phyloP scores from a whole-genome alignment of 805 yeast species.

The Geotrichum ghanense region DNA sequence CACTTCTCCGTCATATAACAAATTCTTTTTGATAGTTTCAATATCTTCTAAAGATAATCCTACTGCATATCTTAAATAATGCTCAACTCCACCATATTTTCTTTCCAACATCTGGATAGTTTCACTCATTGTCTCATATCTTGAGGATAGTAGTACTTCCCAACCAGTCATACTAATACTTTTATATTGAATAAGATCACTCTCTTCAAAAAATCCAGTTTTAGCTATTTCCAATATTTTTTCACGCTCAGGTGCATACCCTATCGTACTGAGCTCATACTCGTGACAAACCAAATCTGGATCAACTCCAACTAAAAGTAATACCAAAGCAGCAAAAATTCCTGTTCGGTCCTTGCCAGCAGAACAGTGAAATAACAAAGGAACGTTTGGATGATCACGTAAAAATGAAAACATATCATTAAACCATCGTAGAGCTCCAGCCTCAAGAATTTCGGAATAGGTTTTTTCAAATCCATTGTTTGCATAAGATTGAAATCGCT shows the following conservation, averaged over 20 bases:
- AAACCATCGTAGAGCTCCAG: constrained; percentile 19
- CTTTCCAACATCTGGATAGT: constrained; percentile 41
- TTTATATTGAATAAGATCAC: background rate
- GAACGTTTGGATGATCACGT: constrained; percentile 39
- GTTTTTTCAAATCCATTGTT: constrained; percentile 50
- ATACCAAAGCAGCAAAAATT: constrained; percentile 52
- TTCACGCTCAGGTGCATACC: constrained; percentile 19
- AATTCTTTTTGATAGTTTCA: constrained; percentile 24
- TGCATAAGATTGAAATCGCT: constrained; percentile 41
- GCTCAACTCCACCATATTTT: constrained; percentile 43
- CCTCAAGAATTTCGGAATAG: constrained; percentile 48
- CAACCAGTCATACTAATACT: constrained; percentile 1
- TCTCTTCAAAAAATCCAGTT: constrained; percentile 5
- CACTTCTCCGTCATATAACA: constrained; percentile 10
- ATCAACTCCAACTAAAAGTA: constrained; percentile 55
- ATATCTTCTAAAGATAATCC: constrained; percentile 38
- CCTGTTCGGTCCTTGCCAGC: constrained; percentile 89
- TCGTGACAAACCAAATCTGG: constrained; percentile 56
- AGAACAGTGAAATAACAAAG: constrained; percentile 62
- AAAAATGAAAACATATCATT: constrained; percentile 35
- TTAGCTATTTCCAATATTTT: background rate
- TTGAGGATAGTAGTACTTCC: constrained; percentile 34
- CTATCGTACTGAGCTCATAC: constrained; percentile 63
- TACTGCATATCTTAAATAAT: constrained; percentile 35
- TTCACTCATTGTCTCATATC: constrained; percentile 59